Evolutionary conservation across 2,329 filamentous ascomycete genomes (phyloP).

Genomic region (Exophiala lecanii-corni): DNA sequence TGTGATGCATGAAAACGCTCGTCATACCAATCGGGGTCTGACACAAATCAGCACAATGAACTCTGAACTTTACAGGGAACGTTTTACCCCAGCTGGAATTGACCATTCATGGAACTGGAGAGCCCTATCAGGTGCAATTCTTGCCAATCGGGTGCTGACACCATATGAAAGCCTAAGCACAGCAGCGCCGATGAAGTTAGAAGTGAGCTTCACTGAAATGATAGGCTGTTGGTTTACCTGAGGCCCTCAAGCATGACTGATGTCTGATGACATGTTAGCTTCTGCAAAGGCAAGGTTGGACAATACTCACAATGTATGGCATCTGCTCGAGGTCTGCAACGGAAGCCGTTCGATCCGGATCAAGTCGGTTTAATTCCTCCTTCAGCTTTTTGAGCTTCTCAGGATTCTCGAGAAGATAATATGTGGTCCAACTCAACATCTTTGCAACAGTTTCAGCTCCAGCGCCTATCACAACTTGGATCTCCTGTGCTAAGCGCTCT

Average conservation of each 20-base stretch:
- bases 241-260: conserved; percentile 30
- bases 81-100: conserved; percentile 23
- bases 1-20: conserved; percentile 23
- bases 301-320: conserved; percentile 28
- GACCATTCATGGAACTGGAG: conserved; percentile 18
- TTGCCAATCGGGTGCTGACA: too few relatives aligned
- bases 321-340: conserved; percentile 25
- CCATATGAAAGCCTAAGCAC: too few relatives aligned
- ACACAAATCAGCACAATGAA: neutral
- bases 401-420: conserved; percentile 27
- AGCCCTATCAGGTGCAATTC: conserved; percentile 15
- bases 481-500: conserved; percentile 8
- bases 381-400: conserved; percentile 7
- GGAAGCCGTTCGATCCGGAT: conserved; percentile 8
- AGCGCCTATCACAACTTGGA: conserved; percentile 1
- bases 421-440: too few relatives aligned
- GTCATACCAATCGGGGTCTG: conserved; percentile 27
- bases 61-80: neutral
- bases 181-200: too few relatives aligned
- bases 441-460: conserved; percentile 11
- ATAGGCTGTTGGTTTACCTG: conserved; percentile 26
- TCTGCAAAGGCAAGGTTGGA: neutral
- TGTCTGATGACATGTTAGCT: conserved; percentile 20
- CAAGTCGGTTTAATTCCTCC: conserved; percentile 4
- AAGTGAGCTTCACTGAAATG: too few relatives aligned